Evolutionary conservation across 257 asterid genomes (phyloP).

Genomic region (Solanum rostratum): DNA sequence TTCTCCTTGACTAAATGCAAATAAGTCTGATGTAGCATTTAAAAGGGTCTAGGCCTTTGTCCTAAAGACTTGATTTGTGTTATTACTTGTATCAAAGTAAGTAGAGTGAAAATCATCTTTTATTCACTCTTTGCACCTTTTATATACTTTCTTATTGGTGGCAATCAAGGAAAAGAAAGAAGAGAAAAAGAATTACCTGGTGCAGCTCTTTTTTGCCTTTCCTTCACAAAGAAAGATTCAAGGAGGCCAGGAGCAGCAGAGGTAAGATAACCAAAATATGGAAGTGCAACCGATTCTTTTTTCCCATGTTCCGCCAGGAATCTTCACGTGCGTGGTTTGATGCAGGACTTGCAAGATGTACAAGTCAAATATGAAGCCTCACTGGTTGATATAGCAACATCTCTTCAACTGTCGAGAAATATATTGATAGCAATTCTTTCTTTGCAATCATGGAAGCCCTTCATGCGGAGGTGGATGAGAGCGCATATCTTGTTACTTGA

Average conservation of each 20-base stretch:
- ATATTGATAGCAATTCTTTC: conserved; percentile 65
- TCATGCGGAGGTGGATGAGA: conserved; percentile 90
- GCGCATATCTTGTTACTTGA: conserved; percentile 51
- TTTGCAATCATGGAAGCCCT: conserved; percentile 92
- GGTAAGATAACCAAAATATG: conserved; percentile 35
- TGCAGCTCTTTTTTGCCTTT: conserved; percentile 66
- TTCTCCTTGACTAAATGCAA: not conserved
- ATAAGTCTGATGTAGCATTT: not conserved
- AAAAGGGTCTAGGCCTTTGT: not conserved
- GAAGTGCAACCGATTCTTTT: not conserved
- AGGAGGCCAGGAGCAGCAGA: conserved; percentile 33
- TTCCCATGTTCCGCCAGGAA: conserved; percentile 6
- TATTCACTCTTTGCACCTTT: not conserved
- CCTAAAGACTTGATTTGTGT: not conserved
- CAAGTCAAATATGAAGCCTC: conserved; percentile 58
- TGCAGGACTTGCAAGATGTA: conserved; percentile 46
- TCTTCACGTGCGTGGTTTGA: not conserved
- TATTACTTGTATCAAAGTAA: not conserved
- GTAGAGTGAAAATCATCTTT: not conserved
- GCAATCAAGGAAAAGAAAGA: conserved; percentile 45
- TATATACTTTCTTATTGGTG: not conserved
- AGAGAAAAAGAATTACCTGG: conserved; percentile 67
- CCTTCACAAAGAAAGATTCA: conserved; percentile 39
- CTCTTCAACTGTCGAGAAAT: conserved; percentile 84
- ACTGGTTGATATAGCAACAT: conserved; percentile 52